Percentiles rank a stretch among this genome's conserved stretches.
Conservation (phyloP, 495 filamentous ascomycete genomes). For the Aspergillus avenaceus region DNA sequence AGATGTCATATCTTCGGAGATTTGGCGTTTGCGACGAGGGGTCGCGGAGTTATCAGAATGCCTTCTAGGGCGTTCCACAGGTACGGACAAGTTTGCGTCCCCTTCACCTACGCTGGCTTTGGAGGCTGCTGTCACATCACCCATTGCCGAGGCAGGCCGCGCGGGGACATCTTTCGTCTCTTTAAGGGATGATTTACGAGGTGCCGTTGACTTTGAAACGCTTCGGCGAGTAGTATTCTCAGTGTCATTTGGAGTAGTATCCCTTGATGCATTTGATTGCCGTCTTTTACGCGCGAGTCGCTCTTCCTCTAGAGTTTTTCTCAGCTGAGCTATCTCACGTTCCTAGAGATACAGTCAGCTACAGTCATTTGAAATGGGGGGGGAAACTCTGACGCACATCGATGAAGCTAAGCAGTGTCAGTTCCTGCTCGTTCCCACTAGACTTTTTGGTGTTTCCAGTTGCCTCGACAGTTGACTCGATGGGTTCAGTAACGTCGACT, state of each 20-base stretch:
- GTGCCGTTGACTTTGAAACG: slow-evolving; percentile 27
- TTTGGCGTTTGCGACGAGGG: slow-evolving; percentile 27
- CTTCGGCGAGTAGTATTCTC: slow-evolving; percentile 36
- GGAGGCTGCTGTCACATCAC: slow-evolving; percentile 30
- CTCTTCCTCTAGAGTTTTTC: slow-evolving; percentile 48
- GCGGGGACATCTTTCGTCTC: slow-evolving; percentile 26
- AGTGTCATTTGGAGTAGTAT: slow-evolving; percentile 28
- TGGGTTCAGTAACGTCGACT: slow-evolving; percentile 26
- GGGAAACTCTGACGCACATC: slow-evolving; percentile 29
- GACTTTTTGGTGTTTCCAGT: slow-evolving; percentile 33
- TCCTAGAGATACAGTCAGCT: slow-evolving; percentile 21
- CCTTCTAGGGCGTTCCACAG: slow-evolving; percentile 35
- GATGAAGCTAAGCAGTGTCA: slow-evolving; percentile 46
- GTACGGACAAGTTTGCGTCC: slow-evolving; percentile 29
- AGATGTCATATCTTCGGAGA: slow-evolving; percentile 69
- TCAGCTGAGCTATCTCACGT: slow-evolving; percentile 44
- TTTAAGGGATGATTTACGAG: slow-evolving; percentile 47
- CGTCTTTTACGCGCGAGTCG: slow-evolving; percentile 44
- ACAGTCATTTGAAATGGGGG: background rate
- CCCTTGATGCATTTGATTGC: slow-evolving; percentile 26
- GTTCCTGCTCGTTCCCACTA: slow-evolving; percentile 26
- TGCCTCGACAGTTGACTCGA: slow-evolving; percentile 27
- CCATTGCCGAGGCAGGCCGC: slow-evolving; percentile 36
- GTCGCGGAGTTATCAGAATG: slow-evolving; percentile 43
- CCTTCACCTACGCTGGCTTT: slow-evolving; percentile 23